Evolutionary conservation across 129 eudicot genomes (phyloP).

Genomic region (Scalesia atractyloides): DNA sequence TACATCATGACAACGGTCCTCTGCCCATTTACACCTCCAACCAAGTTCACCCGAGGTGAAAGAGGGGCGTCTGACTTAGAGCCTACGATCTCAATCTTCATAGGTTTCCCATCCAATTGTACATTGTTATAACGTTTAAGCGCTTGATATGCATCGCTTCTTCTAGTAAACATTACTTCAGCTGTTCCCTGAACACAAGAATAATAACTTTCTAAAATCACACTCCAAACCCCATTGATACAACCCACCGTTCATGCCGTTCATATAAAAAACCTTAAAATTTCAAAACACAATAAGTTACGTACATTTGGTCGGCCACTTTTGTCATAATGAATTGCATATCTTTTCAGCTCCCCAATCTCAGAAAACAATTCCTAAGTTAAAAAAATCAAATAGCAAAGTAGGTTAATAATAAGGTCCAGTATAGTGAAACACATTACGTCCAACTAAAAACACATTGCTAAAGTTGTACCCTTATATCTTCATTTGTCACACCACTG

Average conservation of each 20-base stretch:
- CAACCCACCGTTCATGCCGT: too few species aligned
- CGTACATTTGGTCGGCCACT: conserved; percentile 92
- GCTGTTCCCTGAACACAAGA: conserved; percentile 68
- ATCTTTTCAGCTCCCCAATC: conserved; percentile 88
- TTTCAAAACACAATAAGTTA: neutral
- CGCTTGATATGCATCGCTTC: conserved; percentile 88
- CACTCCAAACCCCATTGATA: neutral
- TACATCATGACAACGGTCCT: conserved; percentile 84
- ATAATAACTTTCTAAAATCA: neutral
- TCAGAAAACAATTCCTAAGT: conserved; percentile 89
- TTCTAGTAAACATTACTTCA: conserved; percentile 73
- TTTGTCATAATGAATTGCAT: conserved; percentile 88
- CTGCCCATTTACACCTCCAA: conserved; percentile 74
- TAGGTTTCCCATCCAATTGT: conserved; percentile 84
- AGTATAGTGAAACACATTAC: neutral
- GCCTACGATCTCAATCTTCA: conserved; percentile 85
- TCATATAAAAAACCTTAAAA: neutral
- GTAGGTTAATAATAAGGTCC: conserved; percentile 30
- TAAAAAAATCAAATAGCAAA: conserved; percentile 35
- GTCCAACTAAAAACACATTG: conserved; percentile 28
- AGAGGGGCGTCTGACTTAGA: conserved; percentile 50
- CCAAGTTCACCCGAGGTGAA: conserved; percentile 77
- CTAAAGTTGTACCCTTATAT: conserved; percentile 82
- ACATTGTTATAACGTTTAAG: conserved; percentile 74
- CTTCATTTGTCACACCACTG: conserved; percentile 82